Evolutionary conservation across 108 stramenopile genomes (phyloP).

Genomic region (Fistulifera pelliculosa): DNA sequence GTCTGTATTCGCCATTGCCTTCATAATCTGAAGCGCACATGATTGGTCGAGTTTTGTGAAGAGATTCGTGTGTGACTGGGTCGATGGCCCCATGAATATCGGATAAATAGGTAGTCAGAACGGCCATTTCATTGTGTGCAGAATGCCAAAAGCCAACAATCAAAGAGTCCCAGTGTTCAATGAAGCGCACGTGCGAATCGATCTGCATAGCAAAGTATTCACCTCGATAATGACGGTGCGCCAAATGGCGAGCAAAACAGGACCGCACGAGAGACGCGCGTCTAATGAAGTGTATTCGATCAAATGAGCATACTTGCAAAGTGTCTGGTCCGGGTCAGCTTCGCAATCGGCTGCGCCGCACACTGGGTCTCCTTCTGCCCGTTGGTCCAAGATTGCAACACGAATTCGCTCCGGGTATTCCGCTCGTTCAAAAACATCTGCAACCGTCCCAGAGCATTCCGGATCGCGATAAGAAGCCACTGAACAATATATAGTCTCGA

Average conservation of each 20-base stretch:
- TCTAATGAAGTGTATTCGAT: constrained; percentile 62
- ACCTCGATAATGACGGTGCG: constrained; percentile 76
- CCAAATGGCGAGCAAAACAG: constrained; percentile 86
- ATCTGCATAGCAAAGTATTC: constrained; percentile 95
- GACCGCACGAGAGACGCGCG: constrained; percentile 67
- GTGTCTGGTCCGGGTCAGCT: constrained; percentile 43
- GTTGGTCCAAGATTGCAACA: constrained; percentile 73
- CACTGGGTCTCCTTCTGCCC: constrained; percentile 25
- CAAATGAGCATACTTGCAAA: constrained; percentile 51
- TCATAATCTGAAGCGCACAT: constrained; percentile 70
- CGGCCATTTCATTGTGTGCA: constrained; percentile 86
- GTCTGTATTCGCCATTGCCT: constrained; percentile 33
- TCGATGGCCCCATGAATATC: constrained; percentile 60
- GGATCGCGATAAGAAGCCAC: constrained; percentile 74
- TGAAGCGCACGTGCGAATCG: constrained; percentile 89
- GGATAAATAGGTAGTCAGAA: constrained; percentile 73
- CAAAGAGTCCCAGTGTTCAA: constrained; percentile 76
- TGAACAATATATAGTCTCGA: constrained; percentile 68
- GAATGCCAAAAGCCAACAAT: constrained; percentile 70
- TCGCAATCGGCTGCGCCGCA: constrained; percentile 53
- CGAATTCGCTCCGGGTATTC: constrained; percentile 69
- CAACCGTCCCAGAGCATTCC: constrained; percentile 69
- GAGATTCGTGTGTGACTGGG: constrained; percentile 36
- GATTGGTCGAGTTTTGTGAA: constrained; percentile 52
- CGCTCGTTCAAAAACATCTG: constrained; percentile 62